These are phyloP conservation scores for Phoma sp. DNA, from an alignment of 2,329 filamentous ascomycete species.

Conservation along the genomic window DNA sequence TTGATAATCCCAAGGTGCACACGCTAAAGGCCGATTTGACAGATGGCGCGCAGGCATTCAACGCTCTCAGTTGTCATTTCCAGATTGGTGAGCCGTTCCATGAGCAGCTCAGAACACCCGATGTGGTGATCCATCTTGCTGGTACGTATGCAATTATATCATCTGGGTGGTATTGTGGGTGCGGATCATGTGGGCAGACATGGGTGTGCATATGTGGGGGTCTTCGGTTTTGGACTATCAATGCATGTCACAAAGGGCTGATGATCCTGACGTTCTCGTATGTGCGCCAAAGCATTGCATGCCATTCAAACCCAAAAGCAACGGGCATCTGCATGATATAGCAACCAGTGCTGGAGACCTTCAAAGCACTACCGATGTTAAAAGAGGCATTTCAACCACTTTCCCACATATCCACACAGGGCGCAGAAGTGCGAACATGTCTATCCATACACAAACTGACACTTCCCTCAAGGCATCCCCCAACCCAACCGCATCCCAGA, in stretches of 20 bases:
- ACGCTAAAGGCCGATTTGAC: conserved; percentile 63
- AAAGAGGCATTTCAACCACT: not conserved
- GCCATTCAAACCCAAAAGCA: too few species aligned
- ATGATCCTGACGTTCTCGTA: too few species aligned
- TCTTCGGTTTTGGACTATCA: not conserved
- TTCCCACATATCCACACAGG: not conserved
- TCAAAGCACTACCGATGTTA: too few species aligned
- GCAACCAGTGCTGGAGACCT: too few species aligned
- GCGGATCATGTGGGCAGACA: not conserved
- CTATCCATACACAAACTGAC: not conserved
- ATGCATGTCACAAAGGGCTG: too few species aligned
- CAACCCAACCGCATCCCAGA: conserved; percentile 67
- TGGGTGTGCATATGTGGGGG: not conserved
- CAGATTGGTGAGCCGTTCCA: conserved; percentile 52
- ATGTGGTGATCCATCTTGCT: conserved; percentile 67
- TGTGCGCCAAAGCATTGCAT: too few species aligned
- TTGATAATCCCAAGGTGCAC: conserved; percentile 54
- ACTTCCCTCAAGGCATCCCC: conserved; percentile 42
- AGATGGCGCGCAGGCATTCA: conserved; percentile 61
- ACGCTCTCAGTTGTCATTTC: conserved; percentile 62
- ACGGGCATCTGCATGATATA: too few species aligned
- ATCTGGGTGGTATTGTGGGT: not conserved
- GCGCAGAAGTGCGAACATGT: too few species aligned
- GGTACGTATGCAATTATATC: conserved; percentile 39
- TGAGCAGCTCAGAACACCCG: conserved; percentile 50